Conservation (phyloP, 23 red algal genomes). For the Gracilariopsis chorda region DNA sequence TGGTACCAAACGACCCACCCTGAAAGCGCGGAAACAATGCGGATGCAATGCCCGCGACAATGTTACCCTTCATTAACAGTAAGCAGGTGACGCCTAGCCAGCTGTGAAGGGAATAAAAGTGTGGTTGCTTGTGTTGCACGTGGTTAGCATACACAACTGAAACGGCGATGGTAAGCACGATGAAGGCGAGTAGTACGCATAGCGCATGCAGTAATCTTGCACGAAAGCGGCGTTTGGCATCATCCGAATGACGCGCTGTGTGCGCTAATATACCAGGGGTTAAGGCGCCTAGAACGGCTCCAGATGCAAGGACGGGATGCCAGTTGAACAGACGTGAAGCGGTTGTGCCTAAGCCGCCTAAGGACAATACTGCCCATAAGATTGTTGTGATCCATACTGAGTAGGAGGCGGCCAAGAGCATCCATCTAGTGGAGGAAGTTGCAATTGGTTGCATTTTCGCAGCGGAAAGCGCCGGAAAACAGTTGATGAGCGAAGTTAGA, state of each 20-base stretch:
- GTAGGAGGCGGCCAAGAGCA: background rate
- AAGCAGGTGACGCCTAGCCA: constrained; percentile 19
- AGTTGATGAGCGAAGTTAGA: too few relatives aligned
- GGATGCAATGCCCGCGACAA: background rate
- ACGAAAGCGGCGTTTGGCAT: background rate
- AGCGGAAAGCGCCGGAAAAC: too few relatives aligned
- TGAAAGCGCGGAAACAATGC: background rate
- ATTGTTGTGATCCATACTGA: background rate
- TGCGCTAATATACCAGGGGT: background rate
- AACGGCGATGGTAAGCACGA: background rate
- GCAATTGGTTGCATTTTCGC: too few relatives aligned
- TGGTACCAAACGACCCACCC: background rate
- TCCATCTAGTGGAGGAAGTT: background rate
- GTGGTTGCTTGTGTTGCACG: background rate
- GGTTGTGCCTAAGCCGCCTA: background rate
- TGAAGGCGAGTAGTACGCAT: background rate
- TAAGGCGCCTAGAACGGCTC: background rate
- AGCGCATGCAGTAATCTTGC: background rate
- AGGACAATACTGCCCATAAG: background rate
- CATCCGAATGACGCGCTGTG: background rate
- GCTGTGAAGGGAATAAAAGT: constrained; percentile 43
- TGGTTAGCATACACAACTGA: constrained; percentile 28
- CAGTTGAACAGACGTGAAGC: constrained; percentile 41
- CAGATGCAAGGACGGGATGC: constrained; percentile 14
- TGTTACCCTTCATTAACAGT: constrained; percentile 28